phyloP scores from a whole-genome alignment of 768 basidiomycete species.

The Lactifluus echinatus region DNA sequence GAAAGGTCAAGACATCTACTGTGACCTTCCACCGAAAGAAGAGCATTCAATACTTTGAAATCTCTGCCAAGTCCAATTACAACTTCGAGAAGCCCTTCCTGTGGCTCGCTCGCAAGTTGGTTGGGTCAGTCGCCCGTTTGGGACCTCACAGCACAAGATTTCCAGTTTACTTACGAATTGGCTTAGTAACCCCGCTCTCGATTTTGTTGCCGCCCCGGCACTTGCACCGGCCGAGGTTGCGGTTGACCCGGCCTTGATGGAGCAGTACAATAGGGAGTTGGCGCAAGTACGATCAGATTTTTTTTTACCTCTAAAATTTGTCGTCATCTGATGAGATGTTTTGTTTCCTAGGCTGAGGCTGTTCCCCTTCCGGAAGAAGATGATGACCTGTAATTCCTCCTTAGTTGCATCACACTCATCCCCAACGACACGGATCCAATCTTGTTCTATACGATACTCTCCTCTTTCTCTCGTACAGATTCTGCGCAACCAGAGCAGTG shows the following conservation, averaged over 20 bases:
- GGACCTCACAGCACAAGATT: no score
- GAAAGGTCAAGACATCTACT: constrained; percentile 97
- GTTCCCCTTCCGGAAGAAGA: constrained; percentile 98
- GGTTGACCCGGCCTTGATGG: constrained; percentile 73
- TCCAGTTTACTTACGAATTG: not conserved
- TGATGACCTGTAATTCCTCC: constrained; percentile 56
- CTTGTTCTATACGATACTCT: constrained; percentile 8
- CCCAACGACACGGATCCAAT: constrained; percentile 5
- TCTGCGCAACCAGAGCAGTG: constrained; percentile 1
- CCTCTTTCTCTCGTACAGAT: constrained; percentile 1
- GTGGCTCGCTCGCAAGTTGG: constrained; percentile 96
- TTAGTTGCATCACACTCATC: constrained; percentile 11
- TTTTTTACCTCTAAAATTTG: not conserved
- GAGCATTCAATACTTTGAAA: constrained; percentile 99
- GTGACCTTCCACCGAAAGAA: constrained; percentile 99
- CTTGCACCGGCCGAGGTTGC: constrained; percentile 89
- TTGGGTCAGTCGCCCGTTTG: constrained; percentile 55
- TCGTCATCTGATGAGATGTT: constrained; percentile 6
- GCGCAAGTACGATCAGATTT: constrained; percentile 37
- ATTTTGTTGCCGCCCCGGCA: constrained; percentile 95
- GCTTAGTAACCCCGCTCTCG: constrained; percentile 70
- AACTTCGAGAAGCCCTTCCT: constrained; percentile 99
- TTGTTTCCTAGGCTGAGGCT: constrained; percentile 55
- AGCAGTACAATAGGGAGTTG: constrained; percentile 72
- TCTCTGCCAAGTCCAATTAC: constrained; percentile 99